Evolutionary conservation across 768 basidiomycete genomes (phyloP).

Genomic region (Multifurca ochricompacta): DNA sequence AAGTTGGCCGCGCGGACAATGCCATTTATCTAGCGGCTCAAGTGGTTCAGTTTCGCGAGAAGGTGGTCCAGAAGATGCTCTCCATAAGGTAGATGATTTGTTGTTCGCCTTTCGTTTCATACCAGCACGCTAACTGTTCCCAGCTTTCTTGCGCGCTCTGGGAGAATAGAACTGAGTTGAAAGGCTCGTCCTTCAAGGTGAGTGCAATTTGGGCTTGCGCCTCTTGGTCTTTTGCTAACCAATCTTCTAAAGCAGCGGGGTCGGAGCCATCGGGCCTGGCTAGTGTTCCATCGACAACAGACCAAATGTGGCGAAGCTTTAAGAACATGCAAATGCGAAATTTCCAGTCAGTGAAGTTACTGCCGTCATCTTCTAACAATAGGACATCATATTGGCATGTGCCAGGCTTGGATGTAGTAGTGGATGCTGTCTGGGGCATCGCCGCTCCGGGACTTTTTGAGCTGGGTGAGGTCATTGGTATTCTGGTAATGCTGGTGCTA

Average conservation of each 20-base stretch:
- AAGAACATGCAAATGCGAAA: no score
- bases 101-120: constrained; percentile 25
- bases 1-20: constrained; percentile 19
- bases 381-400: no score
- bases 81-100: constrained; percentile 23
- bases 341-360: no score
- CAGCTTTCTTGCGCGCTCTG: constrained; percentile 18
- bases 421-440: no score
- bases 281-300: no score
- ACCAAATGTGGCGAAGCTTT: no score
- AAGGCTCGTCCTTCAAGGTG: constrained; percentile 23
- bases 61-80: constrained; percentile 18
- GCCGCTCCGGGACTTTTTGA: no score
- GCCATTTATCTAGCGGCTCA: constrained; percentile 21
- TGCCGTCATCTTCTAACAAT: no score
- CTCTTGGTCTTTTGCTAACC: constrained; percentile 12
- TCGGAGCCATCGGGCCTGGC: no score
- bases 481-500: no score
- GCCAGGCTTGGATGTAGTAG: no score
- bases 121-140: constrained; percentile 19
- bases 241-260: background rate
- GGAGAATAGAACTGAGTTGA: constrained; percentile 20
- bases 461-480: no score
- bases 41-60: constrained; percentile 17
- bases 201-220: constrained; percentile 23